Evolutionary conservation across 768 basidiomycete species (phyloP), one percentile per base, ranked within the genome.

Genomic region (Pleurotus pulmonarius): DNA sequence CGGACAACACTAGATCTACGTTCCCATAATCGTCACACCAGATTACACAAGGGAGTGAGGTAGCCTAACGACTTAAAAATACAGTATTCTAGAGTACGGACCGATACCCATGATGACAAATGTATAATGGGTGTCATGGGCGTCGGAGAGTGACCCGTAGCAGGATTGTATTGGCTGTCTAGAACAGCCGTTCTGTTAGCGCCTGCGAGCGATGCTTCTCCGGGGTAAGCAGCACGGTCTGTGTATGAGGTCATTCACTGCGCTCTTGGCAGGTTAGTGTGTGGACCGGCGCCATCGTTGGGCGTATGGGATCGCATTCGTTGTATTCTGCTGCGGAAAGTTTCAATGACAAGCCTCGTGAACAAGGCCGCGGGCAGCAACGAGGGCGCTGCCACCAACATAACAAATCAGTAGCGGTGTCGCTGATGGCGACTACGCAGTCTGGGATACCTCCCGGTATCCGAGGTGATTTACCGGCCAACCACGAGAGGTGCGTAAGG

Each of bases 1-100:
- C 51, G 51, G 49, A 38, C n/a, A 53, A 53, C 37, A 18, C 38
- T 53, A 40, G 51, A 53, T 53, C 39, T 53, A 22, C 51, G 51
- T 39, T 51, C 37, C 26, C 29, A 51, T 51, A 34, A 37, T 18
- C 29, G 34, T 34, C 29, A 11, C 8, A 11, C 49, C 6, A 51
- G 3, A 16, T 12, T 34, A 34, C 29, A 16, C 37, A 53, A 22
- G n/a, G 6, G 34, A 29, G 38, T 41, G 38, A 38, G 26, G 49
- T 9, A 51, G 16, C 20, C 41, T 40, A n/a, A 34, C 24, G 22
- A 39, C 11, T 18, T 11, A 40, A 41, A 53, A 15, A 24, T 53
- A 29, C 20, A 22, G 20, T n/a, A 16, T 20, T 37, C n/a, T 40
- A 20, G 39, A 12, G 16, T 41, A 53, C 51, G 51, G 51, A 53